A percentile compares a stretch with the other conserved stretches of the same genome.
These are phyloP conservation scores for Plasmodium blacklocki DNA, from an alignment of 169 alveolate genomes.

Conservation along the genomic window DNA sequence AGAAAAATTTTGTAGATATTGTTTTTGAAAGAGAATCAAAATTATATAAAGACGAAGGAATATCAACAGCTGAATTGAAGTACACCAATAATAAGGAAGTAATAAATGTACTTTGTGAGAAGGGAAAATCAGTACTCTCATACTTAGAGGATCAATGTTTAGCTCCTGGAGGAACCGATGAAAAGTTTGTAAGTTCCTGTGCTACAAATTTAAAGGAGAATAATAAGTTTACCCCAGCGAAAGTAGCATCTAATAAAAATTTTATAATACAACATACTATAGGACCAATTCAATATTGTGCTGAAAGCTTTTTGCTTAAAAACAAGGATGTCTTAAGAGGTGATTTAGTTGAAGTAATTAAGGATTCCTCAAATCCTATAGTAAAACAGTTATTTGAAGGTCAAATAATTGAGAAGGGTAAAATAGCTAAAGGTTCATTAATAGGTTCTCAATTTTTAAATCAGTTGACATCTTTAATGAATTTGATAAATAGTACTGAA, in stretches of 20 bases:
- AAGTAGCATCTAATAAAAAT: conserved; percentile 89
- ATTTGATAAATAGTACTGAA: conserved; percentile 90
- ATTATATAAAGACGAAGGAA: conserved; percentile 90
- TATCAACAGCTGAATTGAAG: conserved; percentile 87
- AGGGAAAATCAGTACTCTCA: conserved; percentile 86
- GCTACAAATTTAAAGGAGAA: conserved; percentile 79
- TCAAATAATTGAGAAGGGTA: conserved; percentile 89
- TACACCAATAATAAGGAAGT: conserved; percentile 86
- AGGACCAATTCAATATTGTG: conserved; percentile 87
- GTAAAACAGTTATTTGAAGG: conserved; percentile 88
- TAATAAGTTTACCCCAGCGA: conserved; percentile 86
- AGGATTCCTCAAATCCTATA: conserved; percentile 84
- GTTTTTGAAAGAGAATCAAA: conserved; percentile 95
- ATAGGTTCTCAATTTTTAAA: conserved; percentile 93
- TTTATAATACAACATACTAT: conserved; percentile 88
- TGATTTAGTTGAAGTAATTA: conserved; percentile 90
- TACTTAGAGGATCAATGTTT: conserved; percentile 93
- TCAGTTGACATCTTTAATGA: conserved; percentile 90
- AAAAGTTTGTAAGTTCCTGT: conserved; percentile 89
- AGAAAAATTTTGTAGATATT: conserved; percentile 94
- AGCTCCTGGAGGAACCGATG: conserved; percentile 94
- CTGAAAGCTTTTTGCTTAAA: conserved; percentile 87
- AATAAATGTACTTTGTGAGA: conserved; percentile 81
- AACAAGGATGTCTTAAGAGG: conserved; percentile 92
- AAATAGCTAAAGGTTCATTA: conserved; percentile 92